phyloP scores from a whole-genome alignment of 805 yeast genomes.

The Pichia occidentalis region DNA sequence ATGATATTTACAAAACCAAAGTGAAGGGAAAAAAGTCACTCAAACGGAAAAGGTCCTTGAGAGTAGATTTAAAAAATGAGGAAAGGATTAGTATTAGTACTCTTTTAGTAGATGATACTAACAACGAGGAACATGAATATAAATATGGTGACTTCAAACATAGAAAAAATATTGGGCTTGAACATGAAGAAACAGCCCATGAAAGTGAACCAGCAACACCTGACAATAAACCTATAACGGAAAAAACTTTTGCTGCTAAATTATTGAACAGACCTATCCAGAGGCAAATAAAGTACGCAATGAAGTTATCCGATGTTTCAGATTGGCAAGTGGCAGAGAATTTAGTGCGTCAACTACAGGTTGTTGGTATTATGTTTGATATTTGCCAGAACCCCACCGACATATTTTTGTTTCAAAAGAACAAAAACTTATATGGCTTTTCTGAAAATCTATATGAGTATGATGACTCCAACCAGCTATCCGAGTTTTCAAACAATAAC shows the following conservation, averaged over 20 bases:
- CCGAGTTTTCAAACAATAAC: constrained; percentile 34
- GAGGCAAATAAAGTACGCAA: constrained; percentile 20
- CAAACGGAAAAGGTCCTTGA: constrained; percentile 32
- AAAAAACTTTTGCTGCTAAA: not conserved
- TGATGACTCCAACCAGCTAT: constrained; percentile 32
- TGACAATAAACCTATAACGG: not conserved
- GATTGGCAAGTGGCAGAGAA: constrained; percentile 51
- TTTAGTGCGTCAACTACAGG: constrained; percentile 49
- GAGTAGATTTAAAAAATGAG: not conserved
- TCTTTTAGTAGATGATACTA: not conserved
- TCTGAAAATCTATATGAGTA: constrained; percentile 47
- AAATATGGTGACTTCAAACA: not conserved
- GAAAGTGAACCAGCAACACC: not conserved
- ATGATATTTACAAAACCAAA: constrained; percentile 31
- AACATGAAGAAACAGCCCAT: no score
- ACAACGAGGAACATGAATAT: not conserved
- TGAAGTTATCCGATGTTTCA: constrained; percentile 34
- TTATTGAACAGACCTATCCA: not conserved
- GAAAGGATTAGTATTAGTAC: constrained; percentile 4
- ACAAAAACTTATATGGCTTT: constrained; percentile 24
- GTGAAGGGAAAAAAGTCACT: constrained; percentile 41
- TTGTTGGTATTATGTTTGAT: constrained; percentile 55
- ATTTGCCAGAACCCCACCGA: constrained; percentile 33
- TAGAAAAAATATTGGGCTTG: no score
- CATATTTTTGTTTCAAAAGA: not conserved